phyloP scores from a whole-genome alignment of 371 early-diverging fungal genomes.

The Apophysomyces elegans region DNA sequence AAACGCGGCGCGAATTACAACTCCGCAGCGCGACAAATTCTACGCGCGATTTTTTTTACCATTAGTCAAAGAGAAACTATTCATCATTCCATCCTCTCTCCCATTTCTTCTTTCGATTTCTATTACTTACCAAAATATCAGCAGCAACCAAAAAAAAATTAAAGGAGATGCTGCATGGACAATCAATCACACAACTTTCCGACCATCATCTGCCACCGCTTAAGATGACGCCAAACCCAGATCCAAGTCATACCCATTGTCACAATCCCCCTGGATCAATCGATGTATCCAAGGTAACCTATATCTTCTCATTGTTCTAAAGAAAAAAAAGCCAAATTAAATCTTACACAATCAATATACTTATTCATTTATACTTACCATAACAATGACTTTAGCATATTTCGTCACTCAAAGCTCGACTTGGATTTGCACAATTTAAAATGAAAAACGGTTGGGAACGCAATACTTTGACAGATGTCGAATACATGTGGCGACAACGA shows the following conservation, averaged over 20 bases:
- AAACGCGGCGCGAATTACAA: slow-evolving; percentile 7
- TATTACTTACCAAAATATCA: not conserved
- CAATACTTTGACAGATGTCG: slow-evolving; percentile 39
- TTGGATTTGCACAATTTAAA: slow-evolving; percentile 49
- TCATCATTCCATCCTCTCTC: slow-evolving; percentile 13
- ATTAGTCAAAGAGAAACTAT: not conserved
- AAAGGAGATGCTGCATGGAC: slow-evolving; percentile 9
- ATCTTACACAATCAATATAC: too few species aligned
- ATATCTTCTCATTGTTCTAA: not conserved
- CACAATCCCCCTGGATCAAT: not conserved
- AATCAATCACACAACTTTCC: slow-evolving; percentile 15
- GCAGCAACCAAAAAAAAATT: not conserved
- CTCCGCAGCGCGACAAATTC: not conserved
- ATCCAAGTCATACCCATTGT: slow-evolving; percentile 9
- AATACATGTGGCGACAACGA: slow-evolving; percentile 39
- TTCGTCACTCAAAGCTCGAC: slow-evolving; percentile 32
- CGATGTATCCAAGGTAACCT: slow-evolving; percentile 26
- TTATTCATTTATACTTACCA: not conserved
- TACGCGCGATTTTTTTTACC: slow-evolving; percentile 6
- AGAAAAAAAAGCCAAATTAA: slow-evolving; percentile 12
- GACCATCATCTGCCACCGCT: slow-evolving; percentile 15
- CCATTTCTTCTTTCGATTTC: slow-evolving; percentile 2
- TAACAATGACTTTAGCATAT: slow-evolving; percentile 24
- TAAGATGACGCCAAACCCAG: slow-evolving; percentile 14
- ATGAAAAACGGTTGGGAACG: slow-evolving; percentile 46